phyloP scores from a whole-genome alignment of 192 early-diverging fungal species.

The Chytriomyces sp. region DNA sequence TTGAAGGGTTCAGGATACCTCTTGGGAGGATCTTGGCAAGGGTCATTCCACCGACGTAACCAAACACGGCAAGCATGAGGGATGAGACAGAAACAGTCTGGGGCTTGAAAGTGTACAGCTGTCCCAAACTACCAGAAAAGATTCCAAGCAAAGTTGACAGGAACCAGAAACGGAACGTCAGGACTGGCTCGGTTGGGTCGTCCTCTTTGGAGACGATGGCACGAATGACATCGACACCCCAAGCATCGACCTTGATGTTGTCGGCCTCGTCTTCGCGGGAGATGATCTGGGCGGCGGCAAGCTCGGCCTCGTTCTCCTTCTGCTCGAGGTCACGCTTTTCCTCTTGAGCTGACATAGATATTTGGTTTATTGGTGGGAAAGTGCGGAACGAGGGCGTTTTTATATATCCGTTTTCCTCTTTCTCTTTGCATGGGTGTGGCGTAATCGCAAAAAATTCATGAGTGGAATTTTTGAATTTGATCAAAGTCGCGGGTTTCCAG shows the following conservation, averaged over 20 bases:
- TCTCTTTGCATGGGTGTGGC: no score
- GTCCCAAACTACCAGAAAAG: slow-evolving; percentile 8
- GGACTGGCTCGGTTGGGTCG: slow-evolving; percentile 45
- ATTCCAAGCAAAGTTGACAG: slow-evolving; percentile 50
- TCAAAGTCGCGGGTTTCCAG: no score
- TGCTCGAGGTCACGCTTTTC: not conserved
- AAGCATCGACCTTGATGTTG: not conserved
- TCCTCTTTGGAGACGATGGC: not conserved
- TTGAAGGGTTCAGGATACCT: no score
- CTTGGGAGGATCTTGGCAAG: no score
- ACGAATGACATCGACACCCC: not conserved
- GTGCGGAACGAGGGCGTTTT: no score
- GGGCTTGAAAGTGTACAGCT: slow-evolving; percentile 17
- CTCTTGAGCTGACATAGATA: not conserved
- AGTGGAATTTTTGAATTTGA: no score
- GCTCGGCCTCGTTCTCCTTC: not conserved
- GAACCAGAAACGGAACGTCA: slow-evolving; percentile 58
- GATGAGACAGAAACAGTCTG: slow-evolving; percentile 12
- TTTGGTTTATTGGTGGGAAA: no score
- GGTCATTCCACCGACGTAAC: not conserved
- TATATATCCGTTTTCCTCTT: no score
- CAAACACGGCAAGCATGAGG: not conserved
- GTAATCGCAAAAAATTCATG: no score
- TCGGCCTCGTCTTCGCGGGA: not conserved
- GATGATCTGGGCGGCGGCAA: not conserved